Evolutionary conservation across 2,329 filamentous ascomycete genomes (phyloP), one percentile per base, ranked within the genome.

Genomic region (Xylariaceae sp.): DNA sequence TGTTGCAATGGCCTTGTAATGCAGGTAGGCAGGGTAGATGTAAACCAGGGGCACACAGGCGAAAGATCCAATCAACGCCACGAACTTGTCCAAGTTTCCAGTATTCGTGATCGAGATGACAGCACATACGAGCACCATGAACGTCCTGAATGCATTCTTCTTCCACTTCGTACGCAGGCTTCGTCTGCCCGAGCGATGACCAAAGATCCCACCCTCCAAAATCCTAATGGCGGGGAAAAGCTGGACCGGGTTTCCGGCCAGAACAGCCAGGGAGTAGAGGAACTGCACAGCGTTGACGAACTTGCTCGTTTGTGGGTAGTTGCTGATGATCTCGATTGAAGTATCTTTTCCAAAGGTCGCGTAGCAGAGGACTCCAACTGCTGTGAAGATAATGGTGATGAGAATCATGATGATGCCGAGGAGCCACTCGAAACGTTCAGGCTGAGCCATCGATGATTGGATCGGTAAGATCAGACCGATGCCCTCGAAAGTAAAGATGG

Each of bases 401-500:
- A 90, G 78, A 61, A 86, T 69, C 88, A 91, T 90, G 72, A 91
- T 84, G 10, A 83, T 65, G 61, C 80, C 87, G 1, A 91, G 81
- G 2, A 91, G 79, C 58, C 77, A 77, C 66, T 83, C 80, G 67
- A 91, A 91, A 15, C 85, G 80, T 62, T 89, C 77, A 0, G 88
- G 88, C 59, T 85, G 77, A 67, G 82, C 83, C 88, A 91, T 91
- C 58, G 85, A 88, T 7, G 86, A 88, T 70, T 90, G 87, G 56
- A 91, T 91, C 0, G 88, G 88, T 7, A 91, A 76, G 63, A 91
- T 89, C 23, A 91, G 82, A 0, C 88, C 88, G 51, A 91, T 90
- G 52, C 88, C 88, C 70, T 91, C 88, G 66, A 90, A 91, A 0
- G 88, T 90, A 74, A 90, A 91, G 69, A 91, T 90, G 44, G 87